A percentile compares a stretch with the other conserved stretches of the same genome.
Evolutionary conservation across 108 stramenopile genomes (phyloP).

Genomic region (Nitzschia palea): DNA sequence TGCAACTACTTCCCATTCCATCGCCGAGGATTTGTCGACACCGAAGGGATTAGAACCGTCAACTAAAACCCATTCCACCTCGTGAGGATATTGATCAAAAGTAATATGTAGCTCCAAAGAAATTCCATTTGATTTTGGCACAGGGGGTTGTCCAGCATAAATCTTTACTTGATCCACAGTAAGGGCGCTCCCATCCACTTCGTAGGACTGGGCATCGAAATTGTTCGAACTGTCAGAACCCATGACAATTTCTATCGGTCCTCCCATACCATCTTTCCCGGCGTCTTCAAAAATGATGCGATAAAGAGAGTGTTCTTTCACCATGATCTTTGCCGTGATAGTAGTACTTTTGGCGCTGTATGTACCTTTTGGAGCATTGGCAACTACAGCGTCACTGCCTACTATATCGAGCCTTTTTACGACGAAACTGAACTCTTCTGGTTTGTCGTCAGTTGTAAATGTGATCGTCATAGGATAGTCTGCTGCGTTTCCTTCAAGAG

Average conservation of each 20-base stretch:
- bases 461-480: conserved; percentile 12
- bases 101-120: conserved; percentile 5
- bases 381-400: conserved; percentile 18
- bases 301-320: conserved; percentile 23
- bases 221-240: neutral
- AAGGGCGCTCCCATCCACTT: neutral
- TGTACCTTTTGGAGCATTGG: conserved; percentile 3
- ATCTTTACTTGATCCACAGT: conserved; percentile 9
- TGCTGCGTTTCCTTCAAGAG: conserved; percentile 19
- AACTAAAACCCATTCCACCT: conserved; percentile 35
- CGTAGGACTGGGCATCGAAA: neutral
- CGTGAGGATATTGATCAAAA: conserved; percentile 19
- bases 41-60: neutral
- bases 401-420: conserved; percentile 21
- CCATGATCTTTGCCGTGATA: conserved; percentile 5
- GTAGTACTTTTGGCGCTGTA: neutral
- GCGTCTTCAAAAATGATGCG: conserved; percentile 19
- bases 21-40: neutral
- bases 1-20: conserved; percentile 12
- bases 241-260: conserved; percentile 11
- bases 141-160: conserved; percentile 2
- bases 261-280: conserved; percentile 18
- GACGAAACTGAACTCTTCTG: conserved; percentile 20
- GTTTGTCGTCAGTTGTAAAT: conserved; percentile 10
- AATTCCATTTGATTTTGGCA: neutral